phyloP scores from a whole-genome alignment of 2,329 filamentous ascomycete species.

The Fusarium sp. region DNA sequence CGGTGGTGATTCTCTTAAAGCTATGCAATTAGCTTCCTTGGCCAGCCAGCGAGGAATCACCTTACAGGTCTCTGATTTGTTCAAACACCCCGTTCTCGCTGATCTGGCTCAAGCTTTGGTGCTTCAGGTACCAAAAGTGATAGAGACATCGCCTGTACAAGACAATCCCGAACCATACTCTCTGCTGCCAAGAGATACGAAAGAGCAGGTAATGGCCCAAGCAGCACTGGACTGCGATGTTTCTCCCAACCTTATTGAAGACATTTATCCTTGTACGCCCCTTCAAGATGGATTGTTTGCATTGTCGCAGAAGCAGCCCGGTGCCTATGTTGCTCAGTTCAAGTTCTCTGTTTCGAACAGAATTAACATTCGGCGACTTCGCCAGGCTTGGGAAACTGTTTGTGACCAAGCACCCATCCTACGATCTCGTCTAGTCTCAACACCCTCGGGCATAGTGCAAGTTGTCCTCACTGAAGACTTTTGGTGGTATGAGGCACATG shows the following conservation, averaged over 20 bases:
- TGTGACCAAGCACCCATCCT: neutral
- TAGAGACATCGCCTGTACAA: neutral
- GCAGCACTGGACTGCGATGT: neutral
- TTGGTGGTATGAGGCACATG: neutral
- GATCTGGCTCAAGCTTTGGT: neutral
- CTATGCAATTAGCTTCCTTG: neutral
- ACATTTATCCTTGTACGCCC: neutral
- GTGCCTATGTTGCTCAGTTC: neutral
- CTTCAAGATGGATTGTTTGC: neutral
- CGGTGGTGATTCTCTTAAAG: neutral
- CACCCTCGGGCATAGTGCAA: neutral
- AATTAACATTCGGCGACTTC: neutral
- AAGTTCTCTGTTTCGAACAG: neutral
- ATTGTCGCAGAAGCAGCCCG: neutral
- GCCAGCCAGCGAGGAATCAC: neutral
- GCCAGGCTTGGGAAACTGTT: neutral
- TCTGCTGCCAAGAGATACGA: neutral
- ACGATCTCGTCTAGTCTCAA: neutral
- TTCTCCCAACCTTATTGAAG: neutral
- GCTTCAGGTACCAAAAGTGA: neutral
- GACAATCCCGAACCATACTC: neutral
- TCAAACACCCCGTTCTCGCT: neutral
- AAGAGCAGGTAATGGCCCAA: neutral
- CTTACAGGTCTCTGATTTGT: neutral
- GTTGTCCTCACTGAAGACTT: neutral